A percentile compares a stretch with the other conserved stretches of the same genome.
Evolutionary conservation across 2,329 filamentous ascomycete species (phyloP).

Genomic region (Claviceps sp.): DNA sequence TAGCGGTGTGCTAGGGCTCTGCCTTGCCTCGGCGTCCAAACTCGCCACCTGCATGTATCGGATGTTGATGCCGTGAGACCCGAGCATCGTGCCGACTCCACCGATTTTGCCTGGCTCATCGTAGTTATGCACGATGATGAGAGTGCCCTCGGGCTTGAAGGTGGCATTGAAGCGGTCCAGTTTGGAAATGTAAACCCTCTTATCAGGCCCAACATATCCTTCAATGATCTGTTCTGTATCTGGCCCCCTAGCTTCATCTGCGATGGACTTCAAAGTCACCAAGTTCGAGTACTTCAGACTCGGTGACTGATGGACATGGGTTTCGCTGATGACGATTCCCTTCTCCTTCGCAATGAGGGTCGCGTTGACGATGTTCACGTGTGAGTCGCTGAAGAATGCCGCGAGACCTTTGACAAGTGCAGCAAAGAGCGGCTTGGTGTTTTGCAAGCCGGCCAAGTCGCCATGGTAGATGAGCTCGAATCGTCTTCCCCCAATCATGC

Average conservation of each 20-base stretch:
- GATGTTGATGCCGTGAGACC: constrained; percentile 61
- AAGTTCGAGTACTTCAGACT: constrained; percentile 54
- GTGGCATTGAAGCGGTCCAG: constrained; percentile 61
- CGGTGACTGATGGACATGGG: constrained; percentile 48
- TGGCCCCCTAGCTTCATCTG: constrained; percentile 14
- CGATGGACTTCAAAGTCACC: constrained; percentile 51
- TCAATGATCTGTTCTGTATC: constrained; percentile 37
- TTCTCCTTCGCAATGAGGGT: constrained; percentile 62
- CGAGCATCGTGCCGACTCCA: constrained; percentile 58
- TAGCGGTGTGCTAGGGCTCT: constrained; percentile 10
- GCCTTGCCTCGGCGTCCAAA: constrained; percentile 22
- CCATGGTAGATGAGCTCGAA: constrained; percentile 72
- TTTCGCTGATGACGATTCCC: constrained; percentile 66
- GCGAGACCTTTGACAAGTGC: constrained; percentile 67
- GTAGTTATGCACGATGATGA: constrained; percentile 71
- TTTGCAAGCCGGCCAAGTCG: constrained; percentile 55
- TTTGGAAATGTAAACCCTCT: constrained; percentile 54
- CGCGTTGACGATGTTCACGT: constrained; percentile 76
- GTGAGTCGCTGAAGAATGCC: constrained; percentile 51
- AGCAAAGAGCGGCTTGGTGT: constrained; percentile 67
- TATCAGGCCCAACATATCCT: constrained; percentile 49
- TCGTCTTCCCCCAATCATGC: constrained; percentile 44
- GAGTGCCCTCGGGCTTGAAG: constrained; percentile 58
- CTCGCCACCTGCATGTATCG: constrained; percentile 63
- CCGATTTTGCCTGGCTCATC: constrained; percentile 76